These are phyloP conservation scores for Pyrenopolyporus hunteri DNA, from an alignment of 495 filamentous ascomycete genomes.

Conservation along the genomic window DNA sequence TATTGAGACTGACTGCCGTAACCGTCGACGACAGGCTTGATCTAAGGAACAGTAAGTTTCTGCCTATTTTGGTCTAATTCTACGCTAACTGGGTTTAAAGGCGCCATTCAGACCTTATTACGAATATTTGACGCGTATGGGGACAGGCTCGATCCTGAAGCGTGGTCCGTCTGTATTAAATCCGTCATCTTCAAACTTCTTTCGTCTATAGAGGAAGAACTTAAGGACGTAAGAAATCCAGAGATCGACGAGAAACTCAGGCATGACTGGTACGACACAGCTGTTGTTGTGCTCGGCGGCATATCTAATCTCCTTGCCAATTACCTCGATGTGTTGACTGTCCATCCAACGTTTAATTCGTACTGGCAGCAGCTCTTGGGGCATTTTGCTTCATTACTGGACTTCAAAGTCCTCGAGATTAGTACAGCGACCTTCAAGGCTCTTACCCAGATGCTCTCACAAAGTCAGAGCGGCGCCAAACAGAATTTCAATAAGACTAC, in stretches of 20 bases:
- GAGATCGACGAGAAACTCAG: constrained; percentile 46
- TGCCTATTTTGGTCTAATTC: background rate
- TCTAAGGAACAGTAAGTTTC: constrained; percentile 74
- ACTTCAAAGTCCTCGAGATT: constrained; percentile 67
- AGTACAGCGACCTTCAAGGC: constrained; percentile 74
- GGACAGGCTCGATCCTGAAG: constrained; percentile 74
- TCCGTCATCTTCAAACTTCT: constrained; percentile 80
- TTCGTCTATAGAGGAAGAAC: constrained; percentile 57
- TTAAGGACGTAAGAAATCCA: constrained; percentile 39
- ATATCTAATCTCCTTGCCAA: constrained; percentile 69
- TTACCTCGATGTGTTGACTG: constrained; percentile 66
- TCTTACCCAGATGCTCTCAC: constrained; percentile 68
- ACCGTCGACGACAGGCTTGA: constrained; percentile 81
- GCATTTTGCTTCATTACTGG: constrained; percentile 66
- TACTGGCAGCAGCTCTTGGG: constrained; percentile 74
- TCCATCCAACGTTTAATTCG: constrained; percentile 60
- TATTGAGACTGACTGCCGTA: constrained; percentile 78
- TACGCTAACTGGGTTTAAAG: constrained; percentile 42
- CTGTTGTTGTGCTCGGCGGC: constrained; percentile 73
- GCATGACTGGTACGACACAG: constrained; percentile 76
- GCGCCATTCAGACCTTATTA: constrained; percentile 85
- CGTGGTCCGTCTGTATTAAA: constrained; percentile 84
- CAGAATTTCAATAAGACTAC: constrained; percentile 61
- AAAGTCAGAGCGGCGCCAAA: constrained; percentile 53
- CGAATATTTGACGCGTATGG: constrained; percentile 92